A percentile compares a stretch with the other conserved stretches of the same genome.
phyloP scores from a whole-genome alignment of 2,329 filamentous ascomycete genomes.

The Aspergillus unguis region DNA sequence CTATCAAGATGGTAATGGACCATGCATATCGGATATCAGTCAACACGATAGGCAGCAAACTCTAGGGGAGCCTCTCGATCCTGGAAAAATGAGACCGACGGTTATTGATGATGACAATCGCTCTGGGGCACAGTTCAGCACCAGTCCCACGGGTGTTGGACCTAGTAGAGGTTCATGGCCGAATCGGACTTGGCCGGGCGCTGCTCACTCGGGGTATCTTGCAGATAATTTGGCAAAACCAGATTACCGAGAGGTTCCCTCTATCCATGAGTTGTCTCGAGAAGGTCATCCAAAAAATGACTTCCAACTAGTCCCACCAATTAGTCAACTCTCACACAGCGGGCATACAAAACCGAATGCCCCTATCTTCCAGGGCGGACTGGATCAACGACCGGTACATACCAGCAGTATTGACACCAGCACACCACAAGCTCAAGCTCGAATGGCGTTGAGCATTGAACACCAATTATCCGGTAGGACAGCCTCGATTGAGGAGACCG shows the following conservation, averaged over 20 bases:
- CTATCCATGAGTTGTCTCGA: conserved; percentile 40
- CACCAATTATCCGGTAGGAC: conserved; percentile 38
- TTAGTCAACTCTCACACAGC: conserved; percentile 39
- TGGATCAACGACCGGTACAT: conserved; percentile 39
- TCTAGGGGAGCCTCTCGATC: conserved; percentile 38
- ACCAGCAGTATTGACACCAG: conserved; percentile 35
- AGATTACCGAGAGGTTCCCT: conserved; percentile 40
- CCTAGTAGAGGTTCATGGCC: conserved; percentile 39
- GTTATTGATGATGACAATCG: conserved; percentile 46
- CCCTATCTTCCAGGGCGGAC: conserved; percentile 35
- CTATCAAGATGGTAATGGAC: conserved; percentile 38
- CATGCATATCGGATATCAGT: conserved; percentile 39
- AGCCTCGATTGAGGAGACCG: conserved; percentile 53
- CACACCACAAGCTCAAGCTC: conserved; percentile 43
- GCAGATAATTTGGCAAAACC: conserved; percentile 39
- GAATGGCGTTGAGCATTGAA: conserved; percentile 43
- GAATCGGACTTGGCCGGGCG: conserved; percentile 38
- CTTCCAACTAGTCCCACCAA: conserved; percentile 41
- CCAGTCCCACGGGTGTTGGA: conserved; percentile 37
- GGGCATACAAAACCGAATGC: conserved; percentile 36
- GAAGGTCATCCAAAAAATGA: conserved; percentile 38
- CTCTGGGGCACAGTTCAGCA: conserved; percentile 35
- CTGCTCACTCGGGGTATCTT: conserved; percentile 36
- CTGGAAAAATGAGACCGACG: conserved; percentile 47
- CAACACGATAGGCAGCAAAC: conserved; percentile 40